Evolutionary conservation across 2,329 filamentous ascomycete genomes (phyloP).

Genomic region (Xylaria multiplex): DNA sequence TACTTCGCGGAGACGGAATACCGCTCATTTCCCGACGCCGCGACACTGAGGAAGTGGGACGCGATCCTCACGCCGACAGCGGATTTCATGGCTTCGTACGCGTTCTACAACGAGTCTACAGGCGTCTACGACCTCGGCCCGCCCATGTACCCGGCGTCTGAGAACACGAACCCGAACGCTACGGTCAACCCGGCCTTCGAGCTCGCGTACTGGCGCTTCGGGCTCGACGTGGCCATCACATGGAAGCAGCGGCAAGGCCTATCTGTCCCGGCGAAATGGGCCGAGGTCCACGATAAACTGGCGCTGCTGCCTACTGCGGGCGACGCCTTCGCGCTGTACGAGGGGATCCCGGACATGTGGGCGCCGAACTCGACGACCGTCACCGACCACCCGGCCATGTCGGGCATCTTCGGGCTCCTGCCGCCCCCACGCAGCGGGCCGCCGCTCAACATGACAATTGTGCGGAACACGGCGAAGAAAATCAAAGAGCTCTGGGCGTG

Average conservation of each 20-base stretch:
- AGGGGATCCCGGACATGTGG: slow-evolving; percentile 59
- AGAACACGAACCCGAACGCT: slow-evolving; percentile 67
- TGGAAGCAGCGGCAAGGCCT: slow-evolving; percentile 63
- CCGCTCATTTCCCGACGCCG: slow-evolving; percentile 54
- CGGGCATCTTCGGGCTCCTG: slow-evolving; percentile 56
- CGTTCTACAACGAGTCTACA: slow-evolving; percentile 63
- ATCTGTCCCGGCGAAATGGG: slow-evolving; percentile 58
- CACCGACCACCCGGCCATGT: slow-evolving; percentile 56
- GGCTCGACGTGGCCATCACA: slow-evolving; percentile 61
- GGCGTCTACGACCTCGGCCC: slow-evolving; percentile 61
- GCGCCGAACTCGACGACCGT: slow-evolving; percentile 50
- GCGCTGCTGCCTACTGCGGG: slow-evolving; percentile 62
- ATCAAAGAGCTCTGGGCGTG: slow-evolving; percentile 54
- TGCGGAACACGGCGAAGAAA: slow-evolving; percentile 52
- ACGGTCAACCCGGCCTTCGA: slow-evolving; percentile 70
- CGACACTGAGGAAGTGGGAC: slow-evolving; percentile 64
- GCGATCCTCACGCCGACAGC: slow-evolving; percentile 60
- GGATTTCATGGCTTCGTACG: slow-evolving; percentile 69
- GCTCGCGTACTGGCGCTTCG: slow-evolving; percentile 70
- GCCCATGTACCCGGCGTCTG: slow-evolving; percentile 59
- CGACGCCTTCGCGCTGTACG: slow-evolving; percentile 64
- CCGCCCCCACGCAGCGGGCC: slow-evolving; percentile 52
- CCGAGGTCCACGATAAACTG: slow-evolving; percentile 60
- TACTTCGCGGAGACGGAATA: slow-evolving; percentile 69
- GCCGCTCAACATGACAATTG: slow-evolving; percentile 50